Evolutionary conservation across 225 moss, liverwort and hornwort species (phyloP), one percentile per base, ranked within the genome.

Genomic region (Antitrichia curtipendula): DNA sequence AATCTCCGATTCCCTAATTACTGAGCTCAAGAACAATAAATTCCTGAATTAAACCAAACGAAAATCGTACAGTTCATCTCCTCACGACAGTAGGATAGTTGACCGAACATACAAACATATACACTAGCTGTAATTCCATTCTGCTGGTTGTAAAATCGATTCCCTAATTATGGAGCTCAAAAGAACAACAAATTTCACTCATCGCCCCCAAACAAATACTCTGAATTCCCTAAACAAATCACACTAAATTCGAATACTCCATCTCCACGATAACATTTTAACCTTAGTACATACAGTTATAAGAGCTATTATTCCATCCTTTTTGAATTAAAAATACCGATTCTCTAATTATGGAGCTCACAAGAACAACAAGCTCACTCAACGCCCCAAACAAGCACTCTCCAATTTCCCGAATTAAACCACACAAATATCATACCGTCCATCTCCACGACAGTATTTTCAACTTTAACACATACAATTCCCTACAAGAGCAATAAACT

Each of bases 61-160:
- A 24, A 74, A 89, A 36, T 53, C 91, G 76, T 86, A 94, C 91
- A 93, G 74, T 95, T 92, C 94, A 95, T 95, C 88, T 95, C 95
- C 75, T 93, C 88, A 45, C 45, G 6, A 45, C 45, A 82, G 94
- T 68, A 40, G 92, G 94, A 88, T 92, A 20, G 45, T 90, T 91
- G 82, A 95, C 95, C 77, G 95, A 74, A 93, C 88, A 96, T 92
- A 56, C 17, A 47, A 15, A 36, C 36, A 22, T 36, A 59, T 12
- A 31, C 15, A 57, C 16, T 3, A 43, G 58, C 79, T n/a, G 29
- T 27, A 10, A 14, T 49, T 86, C 49, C 86, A 59, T 58, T 56
- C 19, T 25, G 16, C 40, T 22, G 23, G 57, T 28, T 68, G 58
- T 11, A 69, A 71, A 38, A 66, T 24, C 32, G 9, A 78, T 56